Base-by-base conservation (phyloP, 306 rosid genomes). In the Sphenostylis stenocarpa region DNA sequence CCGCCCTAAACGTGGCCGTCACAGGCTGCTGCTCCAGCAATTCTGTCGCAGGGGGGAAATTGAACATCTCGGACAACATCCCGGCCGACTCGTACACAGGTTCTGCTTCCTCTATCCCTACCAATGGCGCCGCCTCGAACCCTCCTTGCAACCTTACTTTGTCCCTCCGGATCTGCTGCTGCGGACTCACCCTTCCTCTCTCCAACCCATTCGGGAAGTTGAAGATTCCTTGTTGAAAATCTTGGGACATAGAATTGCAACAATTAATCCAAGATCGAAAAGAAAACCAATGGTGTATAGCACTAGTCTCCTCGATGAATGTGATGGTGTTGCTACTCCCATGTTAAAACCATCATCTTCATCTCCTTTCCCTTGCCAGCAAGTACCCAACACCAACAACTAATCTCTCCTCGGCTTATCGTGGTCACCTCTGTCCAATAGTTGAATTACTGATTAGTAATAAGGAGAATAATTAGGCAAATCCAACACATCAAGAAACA, bases 11-110 rank as follows among this genome's bases (percentile, higher is more conserved):
- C 14, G 85, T 17, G 5, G 84, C 53, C 55, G 90, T 21, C 77
- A 83, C 48, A 24, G 51, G 85, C 45, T 86, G 94, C 28, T 85
- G 93, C 2, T 89, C 95, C 15, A 93, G 39, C 60, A 89, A 73
- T 75, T 88, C 95, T 29, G 0, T 48, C 77, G 2, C 70, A 0
- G 87, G 83, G 43, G 87, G 86, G 77, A 89, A 92, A 81, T 84
- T 91, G 79, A 96, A 96, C 97, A 96, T 92, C 86, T 92, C 99
- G 0, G 99, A 92, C 60, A 96, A 76, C 93, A 96, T 96, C 16
- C 99, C 97, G 0, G 90, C 87, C 0, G 88, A 80, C 53, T 94
- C 98, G 12, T 88, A 94, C 10, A 84, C 93, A 0, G 88, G 94
- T 14, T 77, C 88, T 4, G 82, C 96, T n/a, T 86, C 93, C 11